Evolutionary conservation across 164 flowering plant genomes (phyloP), one percentile per base, ranked within the genome.

Genomic region (Santalum album): DNA sequence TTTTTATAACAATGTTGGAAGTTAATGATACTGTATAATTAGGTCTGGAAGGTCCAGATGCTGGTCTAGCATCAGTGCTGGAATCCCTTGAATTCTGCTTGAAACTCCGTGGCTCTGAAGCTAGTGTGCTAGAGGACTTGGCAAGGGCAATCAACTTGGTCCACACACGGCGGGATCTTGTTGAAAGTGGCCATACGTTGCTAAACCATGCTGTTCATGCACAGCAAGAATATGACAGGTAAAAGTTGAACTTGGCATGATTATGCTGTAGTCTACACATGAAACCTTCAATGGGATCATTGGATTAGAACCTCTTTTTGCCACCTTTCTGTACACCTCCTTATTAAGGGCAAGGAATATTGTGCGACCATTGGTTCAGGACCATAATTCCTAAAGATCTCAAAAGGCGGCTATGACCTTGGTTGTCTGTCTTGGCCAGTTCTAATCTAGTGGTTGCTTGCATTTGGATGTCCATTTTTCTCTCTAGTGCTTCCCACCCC

Each of bases 41-140:
- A 91, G 96, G 96, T 58, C 53, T 76, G 68, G 99, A 87, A 65
- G 89, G 90, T 58, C 75, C 88, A 61, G 99, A 87, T 84, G 80
- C 90, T 51, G 85, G 86, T 53, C 72, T 94, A 48, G 88, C 90
- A 62, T 81, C 92, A 55, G 87, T 90, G 1, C 62, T 94, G 36
- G 96, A 86, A 55, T 86, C 97, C 49, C 70, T 94, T 67, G 96
- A 87, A 35, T 94, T 90, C 71, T 94, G 89, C 65, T 70, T 94
- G 66, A 94, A 82, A 65, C 86, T 82, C 20, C 84, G 96, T 45
- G 96, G 99, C 67, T 94, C 99, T 63, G 97, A 90, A 72, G 96
- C 97, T 61, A 78, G 76, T 73, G 83, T 94, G 34, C 57, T 87
- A 69, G 99, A 94, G 74, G 96, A 90, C 52, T 71, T 94, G 70